Evolutionary conservation across 2,329 filamentous ascomycete species (phyloP), one percentile per base, ranked within the genome.

Genomic region (Penicillium sp.): DNA sequence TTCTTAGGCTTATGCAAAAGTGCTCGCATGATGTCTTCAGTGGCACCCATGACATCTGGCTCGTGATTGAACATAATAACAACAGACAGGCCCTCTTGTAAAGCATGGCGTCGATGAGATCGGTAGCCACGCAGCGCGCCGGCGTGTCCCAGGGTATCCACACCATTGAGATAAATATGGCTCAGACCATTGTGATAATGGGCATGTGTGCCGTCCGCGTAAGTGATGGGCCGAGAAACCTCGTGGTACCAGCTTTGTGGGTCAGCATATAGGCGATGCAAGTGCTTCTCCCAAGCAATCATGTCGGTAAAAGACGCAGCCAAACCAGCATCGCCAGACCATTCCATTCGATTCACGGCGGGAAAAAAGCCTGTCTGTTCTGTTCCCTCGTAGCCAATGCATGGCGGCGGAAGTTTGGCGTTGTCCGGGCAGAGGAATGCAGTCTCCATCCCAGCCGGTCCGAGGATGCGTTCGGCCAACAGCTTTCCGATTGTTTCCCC

Each of bases 311-410:
- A 68, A 5, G 74, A 73, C 49, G 74, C 76, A 3, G 72, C 73
- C 12, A 77, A 63, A 7, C 76, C 76, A 5, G 76, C 76, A 64
- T 78, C 76, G 3, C 75, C 76, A 18, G 75, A 69, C 76, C 76
- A 79, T 58, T 78, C 74, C 48, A 78, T 78, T 0, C 66, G 66
- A 53, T 79, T 78, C 12, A 65, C 53, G 3, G 69, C 73, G 1
- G 68, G 64, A 3, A 67, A 59, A 51, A 68, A 78, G 0, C 76
- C 76, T 8, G 59, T 52, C 14, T 67, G 52, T 56, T 74, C 73
- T 16, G 65, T 64, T 3, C 75, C 75, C 60, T 79, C 76, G 57
- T 79, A 77, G 8, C 76, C 76, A 2, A 77, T 66, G 50, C 72
- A 71, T 0, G 74, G 75, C 0, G 67, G 59, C 4, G 76, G 76